Conservation (phyloP, 2,329 filamentous ascomycete genomes). For the Dactylellina parvicollis region DNA sequence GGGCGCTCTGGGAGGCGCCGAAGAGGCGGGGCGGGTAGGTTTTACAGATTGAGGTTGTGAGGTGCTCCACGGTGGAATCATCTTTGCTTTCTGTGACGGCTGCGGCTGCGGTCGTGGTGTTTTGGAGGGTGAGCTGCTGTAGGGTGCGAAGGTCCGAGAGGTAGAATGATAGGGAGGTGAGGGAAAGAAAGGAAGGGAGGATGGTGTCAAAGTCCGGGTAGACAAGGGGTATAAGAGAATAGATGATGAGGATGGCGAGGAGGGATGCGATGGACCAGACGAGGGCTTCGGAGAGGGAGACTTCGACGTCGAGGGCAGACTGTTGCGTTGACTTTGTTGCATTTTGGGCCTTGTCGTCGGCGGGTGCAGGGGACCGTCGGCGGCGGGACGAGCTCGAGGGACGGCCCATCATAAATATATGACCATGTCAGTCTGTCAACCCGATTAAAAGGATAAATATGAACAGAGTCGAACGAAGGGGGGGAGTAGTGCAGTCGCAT, state of each 20-base stretch:
- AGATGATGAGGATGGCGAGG: background rate
- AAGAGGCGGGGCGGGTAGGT: conserved; percentile 2
- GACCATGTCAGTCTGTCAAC: too few relatives aligned
- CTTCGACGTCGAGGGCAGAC: background rate
- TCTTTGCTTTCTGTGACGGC: too few relatives aligned
- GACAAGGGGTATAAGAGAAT: background rate
- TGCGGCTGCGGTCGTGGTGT: background rate
- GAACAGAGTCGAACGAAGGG: too few relatives aligned
- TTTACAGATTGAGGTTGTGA: background rate
- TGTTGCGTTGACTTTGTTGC: conserved; percentile 6
- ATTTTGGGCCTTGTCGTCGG: background rate
- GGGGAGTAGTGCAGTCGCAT: too few relatives aligned
- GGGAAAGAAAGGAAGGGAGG: background rate
- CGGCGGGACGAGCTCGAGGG: too few relatives aligned
- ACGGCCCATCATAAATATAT: too few relatives aligned
- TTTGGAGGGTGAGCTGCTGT: background rate
- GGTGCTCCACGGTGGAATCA: background rate
- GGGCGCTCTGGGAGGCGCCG: background rate
- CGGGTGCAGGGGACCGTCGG: background rate
- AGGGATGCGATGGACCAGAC: background rate
- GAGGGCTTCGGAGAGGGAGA: background rate
- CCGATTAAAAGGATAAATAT: too few relatives aligned
- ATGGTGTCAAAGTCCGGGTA: background rate
- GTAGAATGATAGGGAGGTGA: background rate
- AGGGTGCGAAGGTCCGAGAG: background rate